Base-by-base conservation (phyloP, 192 early-diverging fungal genomes). In the Mortierella antarctica region DNA sequence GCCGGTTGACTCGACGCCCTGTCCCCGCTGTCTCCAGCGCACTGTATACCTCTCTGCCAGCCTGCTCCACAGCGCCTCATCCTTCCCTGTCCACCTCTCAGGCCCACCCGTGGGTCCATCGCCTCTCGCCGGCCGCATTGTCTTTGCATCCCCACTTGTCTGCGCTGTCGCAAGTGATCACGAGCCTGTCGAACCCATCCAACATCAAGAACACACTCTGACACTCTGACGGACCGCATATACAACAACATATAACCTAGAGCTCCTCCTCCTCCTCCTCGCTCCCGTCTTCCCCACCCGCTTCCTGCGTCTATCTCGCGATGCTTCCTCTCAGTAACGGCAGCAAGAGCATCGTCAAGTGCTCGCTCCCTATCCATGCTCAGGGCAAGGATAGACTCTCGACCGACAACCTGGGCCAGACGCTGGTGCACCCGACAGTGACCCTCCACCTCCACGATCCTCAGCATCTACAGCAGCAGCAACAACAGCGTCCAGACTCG, bases 401-500 rank as follows among this genome's bases (percentile, higher is more conserved):
- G 31, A 31, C 31, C 1, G 31, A 31, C 31, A 31, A 18, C 9
- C 54, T 20, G 9, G 62, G 56, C 18, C 56, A 68, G 55, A 68
- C 66, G 2, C 55, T 68, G 21, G 15, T 57, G 46, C 66, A 49
- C 14, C 55, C 55, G 17, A 39, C 18, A 14, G 47, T 68, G 17
- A 48, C 56, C 0, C 55, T 58, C 1, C 57, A 58, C 31, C 55
- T 58, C 1, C 57, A 58, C 31, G 41, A 7, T 40, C 31, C 57
- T 41, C 57, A 58, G 31, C 31, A 31, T 31, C 31, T 31, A 31
- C 56, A 41, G 44, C 56, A 68, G 47, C 46, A 68, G 0, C 56
- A 58, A 58, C 70, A 56, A 14, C 53, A 63, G 14, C 48, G 52
- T 14, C 74, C 74, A 12, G 74, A 65, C 48, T 78, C 74, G 9